Base-by-base conservation (phyloP, 1,139 yeast genomes). In the Lodderomyces parapsilosis region DNA sequence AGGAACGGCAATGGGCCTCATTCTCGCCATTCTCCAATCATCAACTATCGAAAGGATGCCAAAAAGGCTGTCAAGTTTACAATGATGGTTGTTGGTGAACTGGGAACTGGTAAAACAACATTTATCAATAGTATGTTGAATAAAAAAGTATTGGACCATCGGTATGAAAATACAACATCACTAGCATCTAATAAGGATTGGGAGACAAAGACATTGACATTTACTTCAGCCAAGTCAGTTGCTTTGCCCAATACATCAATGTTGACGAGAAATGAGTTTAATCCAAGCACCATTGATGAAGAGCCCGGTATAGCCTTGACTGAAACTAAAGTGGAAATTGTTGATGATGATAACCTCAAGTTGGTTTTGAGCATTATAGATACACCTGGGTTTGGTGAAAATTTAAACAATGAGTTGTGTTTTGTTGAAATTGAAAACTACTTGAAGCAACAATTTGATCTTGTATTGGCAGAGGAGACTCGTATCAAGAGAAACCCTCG, bases 361-460 rank as follows among this genome's bases (percentile, higher is more conserved):
- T 71, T 86, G 49, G 69, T 76, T 42, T 68, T 86, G 53, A 81
- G 76, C 50, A 66, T 86, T 43, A 76, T 86, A 47, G 90, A 84
- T 57, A 81, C 93, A 0, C 88, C 89, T n/a, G 93, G 93, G 0
- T 81, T 83, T 58, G 91, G 90, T 15, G 86, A 81, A 48, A 82
- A 83, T 52, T 63, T 84, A 51, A 83, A 84, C 58, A 83, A 84
- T 55, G 79, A 78, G 38, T 47, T 77, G 69, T 59, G 89, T 59
- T 86, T 87, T 57, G 73, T 71, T 30, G 86, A 86, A 51, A 83
- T 93, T 47, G 81, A 83, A 43, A 79, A 78, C 47, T 91, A 83
- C 60, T 70, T 93, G 52, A 93, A 87, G 58, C 88, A 83, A 59
- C 97, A 91, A 63, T 91, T 87, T 62, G 99, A 93, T 63, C 89